Base-by-base conservation (phyloP, 441 rosid species). In the Pelargonium cotyledonis region DNA sequence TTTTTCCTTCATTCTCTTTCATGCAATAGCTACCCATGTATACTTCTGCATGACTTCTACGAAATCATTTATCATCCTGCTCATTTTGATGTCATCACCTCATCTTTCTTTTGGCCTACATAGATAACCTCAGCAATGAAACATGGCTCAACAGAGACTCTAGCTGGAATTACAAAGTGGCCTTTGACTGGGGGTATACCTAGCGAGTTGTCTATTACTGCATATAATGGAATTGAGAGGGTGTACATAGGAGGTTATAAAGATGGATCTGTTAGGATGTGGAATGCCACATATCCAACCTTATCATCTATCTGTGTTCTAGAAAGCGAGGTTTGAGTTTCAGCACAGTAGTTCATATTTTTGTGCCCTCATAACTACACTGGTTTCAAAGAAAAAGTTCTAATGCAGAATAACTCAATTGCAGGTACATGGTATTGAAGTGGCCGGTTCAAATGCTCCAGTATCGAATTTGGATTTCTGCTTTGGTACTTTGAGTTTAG, bases 161-260 rank as follows among this genome's bases (percentile, higher is more conserved):
- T 63, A 51, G 68, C 75, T 69, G 69, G 72, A 70, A 75, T 68
- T 63, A 70, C 44, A 15, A 76, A 81, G 73, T 80, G 89, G 88
- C 91, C 89, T 65, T 78, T 88, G 85, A 88, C 88, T 44, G 95
- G 95, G 15, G 91, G 95, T 29, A 80, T 86, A 35, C 86, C 86
- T 53, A 74, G 77, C 73, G 78, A 80, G 18, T 62, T 75, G 64
- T 76, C 85, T 63, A 64, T 78, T 26, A 53, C 73, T 19, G 75
- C 79, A 72, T 70, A 79, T 23, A 70, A 70, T 67, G 73, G 68
- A 40, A 72, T 85, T 68, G 84, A 84, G 51, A 78, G 78, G 74
- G 68, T 87, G 65, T 89, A 85, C 63, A 67, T 89, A 66, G 89
- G 85, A 69, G 95, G 95, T 70, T 87, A 89, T 74, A 73, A 77